Evolutionary conservation across 139 green algal species (phyloP).

Genomic region (Closterium sp.): DNA sequence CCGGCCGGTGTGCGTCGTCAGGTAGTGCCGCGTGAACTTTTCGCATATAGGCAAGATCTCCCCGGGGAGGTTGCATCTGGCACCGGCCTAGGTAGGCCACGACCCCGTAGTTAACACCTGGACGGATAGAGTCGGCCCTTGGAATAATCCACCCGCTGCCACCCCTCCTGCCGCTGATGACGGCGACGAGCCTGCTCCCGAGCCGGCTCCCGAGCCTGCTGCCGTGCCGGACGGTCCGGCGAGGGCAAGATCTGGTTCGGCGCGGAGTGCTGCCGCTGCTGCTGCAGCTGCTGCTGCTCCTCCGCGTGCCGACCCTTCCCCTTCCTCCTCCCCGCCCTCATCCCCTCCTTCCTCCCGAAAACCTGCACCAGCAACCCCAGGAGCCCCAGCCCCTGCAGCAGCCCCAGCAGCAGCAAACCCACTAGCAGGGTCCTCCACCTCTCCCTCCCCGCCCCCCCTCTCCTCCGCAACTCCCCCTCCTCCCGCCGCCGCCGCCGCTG

Average conservation of each 20-base stretch:
- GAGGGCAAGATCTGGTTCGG: slow-evolving; percentile 97
- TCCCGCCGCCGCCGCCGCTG: neutral
- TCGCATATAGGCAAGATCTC: slow-evolving; percentile 76
- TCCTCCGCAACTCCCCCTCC: slow-evolving; percentile 10
- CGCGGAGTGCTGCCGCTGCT: slow-evolving; percentile 95
- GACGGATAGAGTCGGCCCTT: slow-evolving; percentile 28
- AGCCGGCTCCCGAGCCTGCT: too few relatives aligned
- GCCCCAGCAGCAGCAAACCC: neutral
- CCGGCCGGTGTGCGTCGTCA: slow-evolving; percentile 71
- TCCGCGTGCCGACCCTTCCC: slow-evolving; percentile 96
- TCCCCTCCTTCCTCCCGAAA: too few relatives aligned
- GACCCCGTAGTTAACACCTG: slow-evolving; percentile 91
- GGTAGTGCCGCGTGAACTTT: slow-evolving; percentile 86
- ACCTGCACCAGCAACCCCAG: too few relatives aligned
- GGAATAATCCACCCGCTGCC: neutral
- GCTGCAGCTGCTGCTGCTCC: slow-evolving; percentile 97
- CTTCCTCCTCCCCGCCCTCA: slow-evolving; percentile 76
- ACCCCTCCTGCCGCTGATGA: slow-evolving; percentile 63
- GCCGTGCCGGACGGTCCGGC: slow-evolving; percentile 63
- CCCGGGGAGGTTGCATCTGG: slow-evolving; percentile 78
- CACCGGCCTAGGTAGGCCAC: slow-evolving; percentile 77
- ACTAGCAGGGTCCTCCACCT: neutral
- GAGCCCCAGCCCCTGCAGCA: too few relatives aligned
- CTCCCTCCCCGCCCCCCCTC: neutral
- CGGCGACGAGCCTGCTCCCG: too few relatives aligned